These are phyloP conservation scores for Hymenoscyphus fraxineus DNA, from an alignment of 2,329 filamentous ascomycete genomes.

Conservation along the genomic window DNA sequence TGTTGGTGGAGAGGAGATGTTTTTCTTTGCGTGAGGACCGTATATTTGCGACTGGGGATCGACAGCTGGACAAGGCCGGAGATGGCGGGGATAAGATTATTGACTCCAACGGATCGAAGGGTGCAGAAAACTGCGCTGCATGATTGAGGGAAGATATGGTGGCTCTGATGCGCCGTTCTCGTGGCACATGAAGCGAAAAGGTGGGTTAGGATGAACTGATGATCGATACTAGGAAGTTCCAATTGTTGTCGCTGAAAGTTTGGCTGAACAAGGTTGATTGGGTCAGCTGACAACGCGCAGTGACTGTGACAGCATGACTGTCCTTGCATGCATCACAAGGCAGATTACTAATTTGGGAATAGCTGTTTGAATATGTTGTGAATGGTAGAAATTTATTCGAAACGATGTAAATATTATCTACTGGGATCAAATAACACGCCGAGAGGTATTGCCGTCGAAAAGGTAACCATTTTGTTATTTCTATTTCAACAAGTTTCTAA, in stretches of 20 bases:
- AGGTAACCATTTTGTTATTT: too few relatives aligned
- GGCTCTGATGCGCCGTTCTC: conserved; percentile 29
- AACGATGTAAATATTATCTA: background rate
- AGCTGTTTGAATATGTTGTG: background rate
- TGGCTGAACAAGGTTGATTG: background rate
- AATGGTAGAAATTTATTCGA: background rate
- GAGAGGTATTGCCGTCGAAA: too few relatives aligned
- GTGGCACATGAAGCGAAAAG: conserved; percentile 26
- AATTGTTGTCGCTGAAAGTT: background rate
- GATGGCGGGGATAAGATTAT: conserved; percentile 39
- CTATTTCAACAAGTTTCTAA: too few relatives aligned
- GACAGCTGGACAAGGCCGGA: conserved; percentile 19
- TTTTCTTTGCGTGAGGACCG: conserved; percentile 49
- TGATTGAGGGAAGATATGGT: conserved; percentile 40
- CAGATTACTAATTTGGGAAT: background rate
- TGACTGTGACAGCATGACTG: too few relatives aligned
- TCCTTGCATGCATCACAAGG: background rate
- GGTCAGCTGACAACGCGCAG: background rate
- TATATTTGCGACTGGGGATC: conserved; percentile 28
- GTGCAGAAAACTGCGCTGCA: conserved; percentile 59
- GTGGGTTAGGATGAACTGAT: conserved; percentile 5
- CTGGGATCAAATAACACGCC: too few relatives aligned
- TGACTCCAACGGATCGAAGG: conserved; percentile 52
- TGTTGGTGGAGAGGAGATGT: conserved; percentile 44
- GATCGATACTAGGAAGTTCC: background rate